A percentile compares a stretch with the other conserved stretches of the same genome.
Conservation (phyloP, 2,329 filamentous ascomycete species). For the Neodidymelliopsis sp. region DNA sequence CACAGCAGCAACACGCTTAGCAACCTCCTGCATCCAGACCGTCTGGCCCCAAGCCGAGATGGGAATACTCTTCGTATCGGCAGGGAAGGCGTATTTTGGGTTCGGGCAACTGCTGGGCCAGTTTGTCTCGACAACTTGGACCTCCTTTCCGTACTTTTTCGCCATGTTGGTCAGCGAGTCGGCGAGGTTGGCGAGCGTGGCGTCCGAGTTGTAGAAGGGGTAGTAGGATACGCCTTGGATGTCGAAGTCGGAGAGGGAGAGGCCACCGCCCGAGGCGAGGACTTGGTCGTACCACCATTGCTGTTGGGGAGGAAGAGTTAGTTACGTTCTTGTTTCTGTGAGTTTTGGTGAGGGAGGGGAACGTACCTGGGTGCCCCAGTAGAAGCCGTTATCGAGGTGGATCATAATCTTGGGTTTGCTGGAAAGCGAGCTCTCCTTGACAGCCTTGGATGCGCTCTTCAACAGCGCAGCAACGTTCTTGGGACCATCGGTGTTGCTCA, state of each 20-base stretch:
- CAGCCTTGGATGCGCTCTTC: conserved; percentile 68
- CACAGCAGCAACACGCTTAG: conserved; percentile 62
- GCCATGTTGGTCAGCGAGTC: conserved; percentile 66
- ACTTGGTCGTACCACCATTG: conserved; percentile 70
- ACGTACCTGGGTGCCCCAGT: conserved; percentile 60
- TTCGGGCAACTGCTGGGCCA: conserved; percentile 72
- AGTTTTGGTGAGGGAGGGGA: background rate
- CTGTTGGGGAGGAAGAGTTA: conserved; percentile 53
- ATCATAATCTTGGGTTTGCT: conserved; percentile 74
- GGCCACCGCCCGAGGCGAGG: conserved; percentile 51
- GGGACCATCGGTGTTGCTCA: conserved; percentile 54
- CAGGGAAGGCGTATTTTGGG: conserved; percentile 66
- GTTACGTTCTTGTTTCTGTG: background rate
- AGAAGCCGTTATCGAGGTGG: conserved; percentile 79
- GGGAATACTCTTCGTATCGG: conserved; percentile 66
- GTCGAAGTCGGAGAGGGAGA: conserved; percentile 67
- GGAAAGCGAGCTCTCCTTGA: conserved; percentile 67
- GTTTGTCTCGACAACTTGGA: conserved; percentile 74
- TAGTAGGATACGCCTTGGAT: conserved; percentile 78
- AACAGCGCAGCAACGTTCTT: conserved; percentile 70
- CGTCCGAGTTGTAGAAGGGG: conserved; percentile 70
- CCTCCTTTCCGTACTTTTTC: conserved; percentile 67
- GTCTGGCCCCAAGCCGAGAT: conserved; percentile 69
- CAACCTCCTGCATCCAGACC: conserved; percentile 67
- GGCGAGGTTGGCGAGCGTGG: conserved; percentile 66